phyloP scores from a whole-genome alignment of 148 eudicot species.

The Vaccinium darrowii region DNA sequence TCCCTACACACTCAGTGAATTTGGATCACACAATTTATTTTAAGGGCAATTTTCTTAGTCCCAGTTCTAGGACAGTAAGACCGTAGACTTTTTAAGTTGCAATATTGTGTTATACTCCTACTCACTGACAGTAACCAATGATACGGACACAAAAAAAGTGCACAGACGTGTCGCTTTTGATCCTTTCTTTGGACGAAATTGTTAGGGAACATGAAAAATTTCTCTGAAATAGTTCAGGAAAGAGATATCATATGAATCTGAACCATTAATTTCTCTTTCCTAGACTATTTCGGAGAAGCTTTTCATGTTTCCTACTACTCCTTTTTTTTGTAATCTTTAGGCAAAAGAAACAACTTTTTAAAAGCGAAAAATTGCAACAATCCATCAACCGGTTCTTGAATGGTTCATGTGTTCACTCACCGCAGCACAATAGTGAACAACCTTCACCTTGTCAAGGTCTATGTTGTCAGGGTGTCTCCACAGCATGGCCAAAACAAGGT shows the following conservation, averaged over 20 bases:
- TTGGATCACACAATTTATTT: neutral
- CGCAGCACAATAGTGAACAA: conserved; percentile 21
- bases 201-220: no score
- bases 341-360: neutral
- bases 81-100: neutral
- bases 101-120: no score
- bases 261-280: no score
- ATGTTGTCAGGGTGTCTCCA: conserved; percentile 16
- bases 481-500: conserved; percentile 18
- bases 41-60: neutral
- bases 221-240: no score
- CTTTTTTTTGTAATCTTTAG: no score
- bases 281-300: no score
- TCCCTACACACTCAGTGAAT: neutral
- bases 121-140: neutral
- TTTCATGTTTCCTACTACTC: no score
- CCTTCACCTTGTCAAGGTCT: conserved; percentile 14
- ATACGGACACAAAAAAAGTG: neutral
- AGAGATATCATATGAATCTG: no score
- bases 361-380: neutral
- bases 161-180: neutral
- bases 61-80: neutral
- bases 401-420: neutral
- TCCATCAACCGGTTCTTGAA: neutral
- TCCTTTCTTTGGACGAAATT: no score